A percentile compares a stretch with the other conserved stretches of the same genome.
phyloP scores from a whole-genome alignment of 805 yeast species.

The Tetrapisispora fleetii region DNA sequence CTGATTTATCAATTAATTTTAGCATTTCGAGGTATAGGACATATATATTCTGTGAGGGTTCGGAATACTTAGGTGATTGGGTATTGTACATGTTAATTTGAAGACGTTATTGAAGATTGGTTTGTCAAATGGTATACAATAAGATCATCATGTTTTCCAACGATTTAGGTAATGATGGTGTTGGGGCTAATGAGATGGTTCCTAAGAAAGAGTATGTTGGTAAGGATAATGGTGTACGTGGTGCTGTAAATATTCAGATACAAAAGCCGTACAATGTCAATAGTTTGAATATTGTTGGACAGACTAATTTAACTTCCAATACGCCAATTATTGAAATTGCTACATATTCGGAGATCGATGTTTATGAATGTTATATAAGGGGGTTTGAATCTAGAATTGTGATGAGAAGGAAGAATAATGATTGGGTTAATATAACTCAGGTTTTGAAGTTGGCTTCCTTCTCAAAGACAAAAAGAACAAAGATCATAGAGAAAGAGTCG shows the following conservation, averaged over 20 bases:
- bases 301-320: background rate
- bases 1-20: no score
- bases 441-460: slow-evolving; percentile 68
- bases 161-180: background rate
- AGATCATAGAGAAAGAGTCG: slow-evolving; percentile 65
- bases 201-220: background rate
- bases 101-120: background rate
- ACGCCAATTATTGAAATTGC: slow-evolving; percentile 31
- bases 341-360: slow-evolving; percentile 43
- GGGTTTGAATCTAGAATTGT: slow-evolving; percentile 32
- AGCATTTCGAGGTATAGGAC: no score
- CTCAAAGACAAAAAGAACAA: slow-evolving; percentile 71
- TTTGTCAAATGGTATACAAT: background rate
- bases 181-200: background rate
- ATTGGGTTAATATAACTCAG: slow-evolving; percentile 90
- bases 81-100: no score
- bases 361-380: slow-evolving; percentile 52
- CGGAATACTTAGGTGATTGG: no score
- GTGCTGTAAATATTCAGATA: background rate
- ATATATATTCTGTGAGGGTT: no score
- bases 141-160: background rate
- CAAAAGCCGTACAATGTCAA: background rate
- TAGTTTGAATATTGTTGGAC: background rate
- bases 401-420: slow-evolving; percentile 84
- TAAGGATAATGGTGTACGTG: background rate